Evolutionary conservation across 306 rosid genomes (phyloP).

Genomic region (Trifolium fragiferum): DNA sequence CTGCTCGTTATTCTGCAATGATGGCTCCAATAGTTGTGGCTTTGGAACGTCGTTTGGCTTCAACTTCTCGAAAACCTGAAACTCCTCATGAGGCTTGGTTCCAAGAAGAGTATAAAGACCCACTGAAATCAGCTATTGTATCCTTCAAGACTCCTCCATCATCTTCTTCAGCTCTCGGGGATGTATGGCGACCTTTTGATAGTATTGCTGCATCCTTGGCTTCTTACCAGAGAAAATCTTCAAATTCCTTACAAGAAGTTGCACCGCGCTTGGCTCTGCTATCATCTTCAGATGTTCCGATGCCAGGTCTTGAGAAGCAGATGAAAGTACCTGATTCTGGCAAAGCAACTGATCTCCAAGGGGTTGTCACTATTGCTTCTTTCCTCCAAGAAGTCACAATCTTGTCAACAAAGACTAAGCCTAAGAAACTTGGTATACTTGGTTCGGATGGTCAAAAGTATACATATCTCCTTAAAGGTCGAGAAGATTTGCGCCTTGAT

Average conservation of each 20-base stretch:
- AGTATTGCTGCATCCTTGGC: conserved; percentile 88
- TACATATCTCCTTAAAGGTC: conserved; percentile 91
- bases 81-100: conserved; percentile 98
- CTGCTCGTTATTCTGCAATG: conserved; percentile 98
- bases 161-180: conserved; percentile 79
- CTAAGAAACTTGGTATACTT: conserved; percentile 82
- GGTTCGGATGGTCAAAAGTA: conserved; percentile 94
- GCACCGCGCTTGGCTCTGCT: conserved; percentile 81
- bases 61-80: conserved; percentile 93
- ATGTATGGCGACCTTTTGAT: conserved; percentile 93
- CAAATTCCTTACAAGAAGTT: conserved; percentile 80
- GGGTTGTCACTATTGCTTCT: conserved; percentile 84
- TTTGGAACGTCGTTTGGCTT: conserved; percentile 91
- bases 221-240: conserved; percentile 90
- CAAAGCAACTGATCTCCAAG: conserved; percentile 60
- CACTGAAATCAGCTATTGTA: conserved; percentile 71
- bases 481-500: conserved; percentile 98
- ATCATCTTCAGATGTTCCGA: conserved; percentile 92
- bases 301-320: conserved; percentile 96
- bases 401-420: conserved; percentile 94
- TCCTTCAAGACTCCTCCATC: conserved; percentile 82
- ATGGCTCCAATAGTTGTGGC: conserved; percentile 99
- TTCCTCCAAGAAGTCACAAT: conserved; percentile 77
- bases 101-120: conserved; percentile 82
- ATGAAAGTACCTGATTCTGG: conserved; percentile 63